phyloP scores from a whole-genome alignment of 1,284 basidiomycete genomes.

The Trichosporon coremiiforme region DNA sequence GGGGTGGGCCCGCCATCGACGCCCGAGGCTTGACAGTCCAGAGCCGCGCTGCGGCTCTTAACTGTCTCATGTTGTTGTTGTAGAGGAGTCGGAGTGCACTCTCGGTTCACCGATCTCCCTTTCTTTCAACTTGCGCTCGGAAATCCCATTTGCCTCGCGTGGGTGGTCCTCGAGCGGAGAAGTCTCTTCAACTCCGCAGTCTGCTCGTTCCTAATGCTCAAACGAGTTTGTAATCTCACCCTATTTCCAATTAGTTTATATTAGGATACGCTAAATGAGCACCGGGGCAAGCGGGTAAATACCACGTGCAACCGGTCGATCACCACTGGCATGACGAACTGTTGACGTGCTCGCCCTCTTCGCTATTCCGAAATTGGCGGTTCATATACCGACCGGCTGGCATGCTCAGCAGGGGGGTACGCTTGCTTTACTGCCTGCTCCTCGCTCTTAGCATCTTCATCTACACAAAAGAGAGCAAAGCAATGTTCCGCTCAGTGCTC shows the following conservation, averaged over 20 bases:
- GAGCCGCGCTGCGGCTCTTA: conserved; percentile 22
- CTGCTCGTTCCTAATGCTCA: background rate
- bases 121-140: background rate
- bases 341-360: conserved; percentile 14
- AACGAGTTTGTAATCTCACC: background rate
- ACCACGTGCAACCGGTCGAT: background rate
- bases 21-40: background rate
- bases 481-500: conserved; percentile 28
- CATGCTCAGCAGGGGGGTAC: background rate
- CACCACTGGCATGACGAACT: conserved; percentile 16
- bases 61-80: conserved; percentile 22
- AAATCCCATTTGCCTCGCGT: conserved; percentile 11
- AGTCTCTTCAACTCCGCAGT: background rate
- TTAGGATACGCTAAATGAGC: background rate
- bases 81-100: background rate
- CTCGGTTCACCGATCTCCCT: background rate
- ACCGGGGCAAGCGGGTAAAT: background rate
- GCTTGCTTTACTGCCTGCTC: background rate
- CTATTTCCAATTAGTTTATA: background rate
- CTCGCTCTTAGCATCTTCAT: conserved; percentile 1
- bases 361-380: conserved; percentile 14
- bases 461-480: background rate
- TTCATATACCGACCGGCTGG: background rate
- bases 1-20: background rate
- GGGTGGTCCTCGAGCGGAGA: background rate